Conservation (phyloP, 345 rosid species). For the Brassica juncea region DNA sequence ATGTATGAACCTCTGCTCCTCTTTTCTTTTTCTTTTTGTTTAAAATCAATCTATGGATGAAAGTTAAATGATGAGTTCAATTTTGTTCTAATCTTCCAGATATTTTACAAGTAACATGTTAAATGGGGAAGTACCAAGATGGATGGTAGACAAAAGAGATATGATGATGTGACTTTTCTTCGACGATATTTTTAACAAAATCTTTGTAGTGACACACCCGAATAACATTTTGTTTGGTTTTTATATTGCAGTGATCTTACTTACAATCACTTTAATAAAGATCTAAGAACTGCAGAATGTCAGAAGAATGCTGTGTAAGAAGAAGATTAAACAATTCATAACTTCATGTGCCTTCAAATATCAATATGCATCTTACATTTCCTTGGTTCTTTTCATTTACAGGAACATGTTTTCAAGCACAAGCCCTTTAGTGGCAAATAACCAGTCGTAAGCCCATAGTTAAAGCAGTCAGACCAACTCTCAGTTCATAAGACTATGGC, state of each 20-base stretch:
- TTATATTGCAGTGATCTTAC: slow-evolving; percentile 62
- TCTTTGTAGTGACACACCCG: background rate
- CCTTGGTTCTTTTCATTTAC: slow-evolving; percentile 12
- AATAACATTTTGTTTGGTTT: slow-evolving; percentile 13
- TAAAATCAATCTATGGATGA: background rate
- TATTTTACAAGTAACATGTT: slow-evolving; percentile 50
- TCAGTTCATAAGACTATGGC: background rate
- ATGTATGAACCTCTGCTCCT: slow-evolving; percentile 27
- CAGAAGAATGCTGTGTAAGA: slow-evolving; percentile 47
- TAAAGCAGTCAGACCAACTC: background rate
- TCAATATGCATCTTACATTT: slow-evolving; percentile 10
- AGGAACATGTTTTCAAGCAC: slow-evolving; percentile 62
- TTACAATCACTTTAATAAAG: slow-evolving; percentile 57
- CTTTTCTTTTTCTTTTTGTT: slow-evolving; percentile 1
- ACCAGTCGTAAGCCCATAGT: slow-evolving; percentile 40
- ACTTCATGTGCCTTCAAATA: slow-evolving; percentile 17
- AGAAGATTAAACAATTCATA: background rate
- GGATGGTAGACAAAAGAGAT: slow-evolving; percentile 46
- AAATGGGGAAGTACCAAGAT: slow-evolving; percentile 54
- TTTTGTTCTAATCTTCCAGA: slow-evolving; percentile 25
- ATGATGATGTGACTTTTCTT: slow-evolving; percentile 45
- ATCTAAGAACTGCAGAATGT: slow-evolving; percentile 35
- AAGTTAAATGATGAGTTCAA: background rate
- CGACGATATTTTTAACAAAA: background rate
- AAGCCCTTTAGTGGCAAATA: slow-evolving; percentile 46